Evolutionary conservation across 768 basidiomycete genomes (phyloP).

Genomic region (Symmetrospora coprosmae): DNA sequence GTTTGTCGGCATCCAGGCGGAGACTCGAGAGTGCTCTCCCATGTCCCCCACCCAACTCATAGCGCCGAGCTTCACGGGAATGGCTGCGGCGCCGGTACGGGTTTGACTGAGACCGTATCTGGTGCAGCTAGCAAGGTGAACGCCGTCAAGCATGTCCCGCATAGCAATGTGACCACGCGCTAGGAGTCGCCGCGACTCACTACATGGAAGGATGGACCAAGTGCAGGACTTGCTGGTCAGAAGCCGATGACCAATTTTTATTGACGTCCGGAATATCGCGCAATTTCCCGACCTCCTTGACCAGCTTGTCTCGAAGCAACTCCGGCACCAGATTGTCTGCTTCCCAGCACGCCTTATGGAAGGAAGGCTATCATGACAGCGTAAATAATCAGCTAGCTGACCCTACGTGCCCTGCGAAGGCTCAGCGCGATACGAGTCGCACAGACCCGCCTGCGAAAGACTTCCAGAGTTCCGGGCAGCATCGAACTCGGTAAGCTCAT

Average conservation of each 20-base stretch:
- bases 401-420: too few relatives aligned
- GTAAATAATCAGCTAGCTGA: too few relatives aligned
- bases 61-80: neutral
- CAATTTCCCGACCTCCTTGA: neutral
- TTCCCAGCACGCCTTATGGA: neutral
- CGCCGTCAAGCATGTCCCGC: too few relatives aligned
- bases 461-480: too few relatives aligned
- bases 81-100: too few relatives aligned
- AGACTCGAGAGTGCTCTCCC: neutral
- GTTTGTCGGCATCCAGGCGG: constrained; percentile 23
- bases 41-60: neutral
- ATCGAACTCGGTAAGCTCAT: neutral
- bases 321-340: neutral
- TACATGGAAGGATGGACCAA: constrained; percentile 42
- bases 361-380: neutral
- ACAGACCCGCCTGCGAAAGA: too few relatives aligned
- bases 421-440: too few relatives aligned
- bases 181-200: neutral
- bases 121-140: too few relatives aligned
- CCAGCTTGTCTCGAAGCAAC: neutral
- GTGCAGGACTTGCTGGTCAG: constrained; percentile 42
- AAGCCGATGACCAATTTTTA: constrained; percentile 45
- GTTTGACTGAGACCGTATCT: too few relatives aligned
- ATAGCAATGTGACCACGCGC: too few relatives aligned
- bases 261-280: constrained; percentile 27